Evolutionary conservation across 495 filamentous ascomycete genomes (phyloP).

Genomic region (Penicillium cataractarum): DNA sequence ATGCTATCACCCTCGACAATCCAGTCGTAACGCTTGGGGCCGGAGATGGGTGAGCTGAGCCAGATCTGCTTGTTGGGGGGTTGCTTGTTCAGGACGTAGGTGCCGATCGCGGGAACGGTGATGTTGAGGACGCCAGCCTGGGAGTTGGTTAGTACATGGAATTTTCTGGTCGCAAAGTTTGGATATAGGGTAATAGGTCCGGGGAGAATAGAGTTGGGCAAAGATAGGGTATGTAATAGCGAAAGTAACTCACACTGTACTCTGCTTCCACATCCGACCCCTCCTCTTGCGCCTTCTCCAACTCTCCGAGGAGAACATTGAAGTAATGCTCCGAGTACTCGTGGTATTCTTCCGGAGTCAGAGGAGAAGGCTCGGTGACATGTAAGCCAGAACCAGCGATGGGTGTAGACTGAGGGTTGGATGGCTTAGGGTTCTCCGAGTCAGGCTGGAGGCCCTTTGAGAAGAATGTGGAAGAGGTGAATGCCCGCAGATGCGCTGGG

Average conservation of each 20-base stretch:
- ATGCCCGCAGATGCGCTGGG: constrained; percentile 17
- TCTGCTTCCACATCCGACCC: constrained; percentile 58
- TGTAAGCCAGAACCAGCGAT: constrained; percentile 39
- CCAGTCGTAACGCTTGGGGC: constrained; percentile 92
- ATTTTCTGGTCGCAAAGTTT: neutral
- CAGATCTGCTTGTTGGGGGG: constrained; percentile 97
- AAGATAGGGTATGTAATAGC: constrained; percentile 7
- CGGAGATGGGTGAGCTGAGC: constrained; percentile 89
- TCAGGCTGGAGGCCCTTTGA: constrained; percentile 49
- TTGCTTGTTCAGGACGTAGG: constrained; percentile 95
- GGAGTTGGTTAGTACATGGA: neutral
- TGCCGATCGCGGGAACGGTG: constrained; percentile 65
- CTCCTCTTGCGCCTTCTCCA: constrained; percentile 52
- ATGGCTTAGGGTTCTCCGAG: constrained; percentile 43
- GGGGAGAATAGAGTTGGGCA: constrained; percentile 10
- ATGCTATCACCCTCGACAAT: constrained; percentile 70
- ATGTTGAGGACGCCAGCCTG: constrained; percentile 87
- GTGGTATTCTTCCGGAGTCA: constrained; percentile 49
- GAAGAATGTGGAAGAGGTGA: constrained; percentile 35
- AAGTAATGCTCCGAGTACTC: constrained; percentile 55
- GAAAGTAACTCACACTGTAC: constrained; percentile 48
- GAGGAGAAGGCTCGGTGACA: constrained; percentile 45
- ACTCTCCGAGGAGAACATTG: constrained; percentile 45
- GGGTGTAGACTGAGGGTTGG: constrained; percentile 39
- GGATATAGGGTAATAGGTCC: neutral